phyloP scores from a whole-genome alignment of 192 early-diverging fungal species.

The Phycomyces nitens region DNA sequence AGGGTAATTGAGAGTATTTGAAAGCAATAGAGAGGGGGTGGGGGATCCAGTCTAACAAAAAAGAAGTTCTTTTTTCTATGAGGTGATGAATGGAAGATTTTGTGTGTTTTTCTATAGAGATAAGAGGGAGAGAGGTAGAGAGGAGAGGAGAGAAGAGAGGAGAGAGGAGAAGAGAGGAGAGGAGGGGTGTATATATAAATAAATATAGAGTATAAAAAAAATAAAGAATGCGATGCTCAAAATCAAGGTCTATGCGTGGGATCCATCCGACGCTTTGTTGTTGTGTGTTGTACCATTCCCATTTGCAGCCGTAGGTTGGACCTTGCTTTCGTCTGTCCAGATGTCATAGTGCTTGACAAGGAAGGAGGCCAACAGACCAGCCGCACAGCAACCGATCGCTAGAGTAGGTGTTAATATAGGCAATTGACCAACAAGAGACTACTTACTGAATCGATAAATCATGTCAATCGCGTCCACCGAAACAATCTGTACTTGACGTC shows the following conservation, averaged over 20 bases:
- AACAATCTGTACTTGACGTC: neutral
- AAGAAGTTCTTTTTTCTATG: too few relatives aligned
- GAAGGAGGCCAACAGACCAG: neutral
- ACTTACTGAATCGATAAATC: neutral
- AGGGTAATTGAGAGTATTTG: too few relatives aligned
- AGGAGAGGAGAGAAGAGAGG: too few relatives aligned
- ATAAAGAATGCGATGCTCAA: neutral
- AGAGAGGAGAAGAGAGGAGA: neutral
- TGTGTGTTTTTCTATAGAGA: too few relatives aligned
- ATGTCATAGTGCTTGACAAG: slow-evolving; percentile 3
- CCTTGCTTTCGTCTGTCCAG: neutral
- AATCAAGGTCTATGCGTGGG: neutral
- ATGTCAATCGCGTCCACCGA: neutral
- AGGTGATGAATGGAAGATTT: too few relatives aligned
- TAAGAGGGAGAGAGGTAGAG: too few relatives aligned
- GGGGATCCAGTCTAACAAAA: too few relatives aligned
- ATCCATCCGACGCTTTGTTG: neutral
- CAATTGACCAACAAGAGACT: neutral
- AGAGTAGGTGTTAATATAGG: neutral
- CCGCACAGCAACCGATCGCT: neutral
- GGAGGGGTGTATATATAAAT: neutral
- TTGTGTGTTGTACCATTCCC: neutral
- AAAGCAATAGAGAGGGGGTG: too few relatives aligned
- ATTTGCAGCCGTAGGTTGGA: neutral
- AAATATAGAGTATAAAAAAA: neutral